Conservation (phyloP, 768 basidiomycete genomes). For the Piloderma croceum region DNA sequence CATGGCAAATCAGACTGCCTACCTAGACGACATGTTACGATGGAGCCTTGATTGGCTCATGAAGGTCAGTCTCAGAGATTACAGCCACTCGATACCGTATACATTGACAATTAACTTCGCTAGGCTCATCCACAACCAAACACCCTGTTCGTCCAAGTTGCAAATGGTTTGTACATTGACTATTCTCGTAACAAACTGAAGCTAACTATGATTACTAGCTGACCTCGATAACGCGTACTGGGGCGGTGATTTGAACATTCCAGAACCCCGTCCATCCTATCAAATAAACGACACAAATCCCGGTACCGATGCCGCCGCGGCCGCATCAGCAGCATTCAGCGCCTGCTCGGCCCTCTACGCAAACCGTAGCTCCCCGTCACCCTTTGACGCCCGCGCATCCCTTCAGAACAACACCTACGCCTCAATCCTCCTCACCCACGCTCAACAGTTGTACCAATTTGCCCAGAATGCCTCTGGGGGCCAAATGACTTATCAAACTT, state of each 20-base stretch:
- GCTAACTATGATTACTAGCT: slow-evolving; percentile 28
- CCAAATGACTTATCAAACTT: slow-evolving; percentile 59
- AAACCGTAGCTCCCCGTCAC: slow-evolving; percentile 47
- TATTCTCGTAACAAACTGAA: slow-evolving; percentile 4
- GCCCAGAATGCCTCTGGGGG: slow-evolving; percentile 64
- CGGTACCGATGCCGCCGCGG: slow-evolving; percentile 86
- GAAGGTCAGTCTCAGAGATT: slow-evolving; percentile 38
- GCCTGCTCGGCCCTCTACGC: slow-evolving; percentile 81
- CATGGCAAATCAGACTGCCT: slow-evolving; percentile 77
- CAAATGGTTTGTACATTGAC: slow-evolving; percentile 40
- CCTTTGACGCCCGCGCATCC: slow-evolving; percentile 55
- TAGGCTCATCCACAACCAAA: slow-evolving; percentile 76
- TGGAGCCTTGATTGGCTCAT: slow-evolving; percentile 93
- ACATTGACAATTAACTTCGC: slow-evolving; percentile 1
- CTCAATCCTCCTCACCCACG: slow-evolving; percentile 63
- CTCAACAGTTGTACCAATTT: slow-evolving; percentile 67
- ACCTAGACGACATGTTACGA: slow-evolving; percentile 86
- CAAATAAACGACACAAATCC: slow-evolving; percentile 73
- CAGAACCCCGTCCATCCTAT: slow-evolving; percentile 67
- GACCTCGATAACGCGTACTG: slow-evolving; percentile 75
- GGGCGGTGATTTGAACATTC: slow-evolving; percentile 82
- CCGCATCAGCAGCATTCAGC: slow-evolving; percentile 81
- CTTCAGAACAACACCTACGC: slow-evolving; percentile 73
- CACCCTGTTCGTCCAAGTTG: slow-evolving; percentile 76
- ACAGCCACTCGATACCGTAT: slow-evolving; percentile 1